phyloP scores from a whole-genome alignment of 305 asterid genomes.

The Vinca major region DNA sequence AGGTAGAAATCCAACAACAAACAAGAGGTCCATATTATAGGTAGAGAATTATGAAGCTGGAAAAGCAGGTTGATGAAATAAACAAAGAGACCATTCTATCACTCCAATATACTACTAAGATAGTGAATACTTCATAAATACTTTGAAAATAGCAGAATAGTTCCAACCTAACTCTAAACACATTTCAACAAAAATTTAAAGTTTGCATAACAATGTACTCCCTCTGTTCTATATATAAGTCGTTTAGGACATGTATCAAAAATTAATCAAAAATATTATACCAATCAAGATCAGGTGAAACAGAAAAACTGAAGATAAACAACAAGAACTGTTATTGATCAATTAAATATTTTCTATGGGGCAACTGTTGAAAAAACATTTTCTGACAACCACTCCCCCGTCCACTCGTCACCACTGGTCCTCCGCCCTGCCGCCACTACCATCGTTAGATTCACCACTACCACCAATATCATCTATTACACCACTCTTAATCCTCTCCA shows the following conservation, averaged over 20 bases:
- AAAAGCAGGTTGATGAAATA: constrained; percentile 3
- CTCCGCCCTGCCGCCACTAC: constrained; percentile 7
- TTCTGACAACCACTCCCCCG: constrained; percentile 41
- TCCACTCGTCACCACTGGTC: constrained; percentile 21
- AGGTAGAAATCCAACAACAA: constrained; percentile 4
- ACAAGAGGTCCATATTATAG: constrained; percentile 23
- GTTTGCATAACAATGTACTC: too few species aligned
- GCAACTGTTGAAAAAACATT: too few species aligned
- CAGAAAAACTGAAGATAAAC: too few species aligned
- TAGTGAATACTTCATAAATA: neutral
- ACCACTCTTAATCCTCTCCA: constrained; percentile 27
- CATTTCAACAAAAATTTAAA: neutral
- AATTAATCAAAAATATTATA: too few species aligned
- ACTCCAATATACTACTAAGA: neutral
- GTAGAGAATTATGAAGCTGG: constrained; percentile 16
- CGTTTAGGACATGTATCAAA: too few species aligned
- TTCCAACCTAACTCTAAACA: neutral
- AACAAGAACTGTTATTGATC: too few species aligned
- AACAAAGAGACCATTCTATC: neutral
- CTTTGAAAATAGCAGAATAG: neutral
- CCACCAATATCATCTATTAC: constrained; percentile 26
- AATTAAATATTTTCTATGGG: too few species aligned
- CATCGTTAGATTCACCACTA: neutral
- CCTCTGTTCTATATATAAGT: neutral
- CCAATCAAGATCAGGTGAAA: too few species aligned